These are phyloP conservation scores for Oryza meridionalis DNA, from an alignment of 176 grass and related monocot species.

Conservation along the genomic window DNA sequence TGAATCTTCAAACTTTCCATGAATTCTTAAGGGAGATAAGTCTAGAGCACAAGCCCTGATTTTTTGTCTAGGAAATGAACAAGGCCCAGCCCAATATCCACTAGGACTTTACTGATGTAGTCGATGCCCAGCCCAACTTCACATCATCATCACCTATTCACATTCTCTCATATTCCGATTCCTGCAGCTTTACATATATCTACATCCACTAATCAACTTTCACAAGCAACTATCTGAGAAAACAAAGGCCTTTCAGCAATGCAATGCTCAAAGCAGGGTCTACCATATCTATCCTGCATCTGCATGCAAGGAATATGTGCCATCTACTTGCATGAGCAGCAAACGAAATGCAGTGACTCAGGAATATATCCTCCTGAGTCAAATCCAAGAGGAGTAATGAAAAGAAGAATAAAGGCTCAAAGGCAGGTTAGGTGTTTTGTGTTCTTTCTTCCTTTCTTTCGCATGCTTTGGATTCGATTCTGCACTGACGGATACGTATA, in stretches of 20 bases:
- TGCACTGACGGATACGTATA: background rate
- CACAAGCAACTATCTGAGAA: background rate
- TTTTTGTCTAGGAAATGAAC: background rate
- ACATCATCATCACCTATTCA: background rate
- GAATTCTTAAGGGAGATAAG: too few species aligned
- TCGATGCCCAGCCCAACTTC: background rate
- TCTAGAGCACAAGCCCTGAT: too few species aligned
- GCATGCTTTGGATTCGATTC: constrained; percentile 15
- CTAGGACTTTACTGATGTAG: too few species aligned
- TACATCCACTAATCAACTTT: background rate
- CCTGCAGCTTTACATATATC: background rate
- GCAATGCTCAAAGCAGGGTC: background rate
- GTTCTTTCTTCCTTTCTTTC: background rate
- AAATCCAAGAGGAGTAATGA: background rate
- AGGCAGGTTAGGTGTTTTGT: background rate
- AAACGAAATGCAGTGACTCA: background rate
- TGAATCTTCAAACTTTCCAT: too few species aligned
- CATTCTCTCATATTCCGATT: background rate
- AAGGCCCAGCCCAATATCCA: background rate
- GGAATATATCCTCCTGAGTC: background rate
- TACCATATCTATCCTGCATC: background rate
- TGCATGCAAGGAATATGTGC: constrained; percentile 24
- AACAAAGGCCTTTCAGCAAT: background rate
- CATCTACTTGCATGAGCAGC: constrained; percentile 8
- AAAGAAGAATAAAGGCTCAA: constrained; percentile 1